Percentiles rank a stretch among this genome's conserved stretches.
Evolutionary conservation across 805 yeast species (phyloP).

Genomic region (Barnettozyma vustinii): DNA sequence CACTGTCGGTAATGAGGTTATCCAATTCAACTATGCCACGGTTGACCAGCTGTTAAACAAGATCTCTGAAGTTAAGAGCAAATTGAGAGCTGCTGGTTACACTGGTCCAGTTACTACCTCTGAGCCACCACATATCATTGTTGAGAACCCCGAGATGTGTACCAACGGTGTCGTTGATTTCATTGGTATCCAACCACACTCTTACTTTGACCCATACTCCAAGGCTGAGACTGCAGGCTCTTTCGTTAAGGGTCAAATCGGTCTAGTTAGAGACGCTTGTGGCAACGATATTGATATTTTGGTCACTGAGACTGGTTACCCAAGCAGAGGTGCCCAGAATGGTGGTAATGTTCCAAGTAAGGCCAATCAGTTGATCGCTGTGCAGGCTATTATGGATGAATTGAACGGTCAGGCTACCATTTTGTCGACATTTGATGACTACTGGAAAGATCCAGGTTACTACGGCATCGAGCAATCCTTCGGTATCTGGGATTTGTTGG

Average conservation of each 20-base stretch:
- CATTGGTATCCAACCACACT: slow-evolving; percentile 82
- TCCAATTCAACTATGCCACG: slow-evolving; percentile 55
- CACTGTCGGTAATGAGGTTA: slow-evolving; percentile 87
- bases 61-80: slow-evolving; percentile 56
- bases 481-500: slow-evolving; percentile 45
- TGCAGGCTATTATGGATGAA: slow-evolving; percentile 52
- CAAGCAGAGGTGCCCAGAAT: slow-evolving; percentile 63
- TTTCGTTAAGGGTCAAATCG: slow-evolving; percentile 61
- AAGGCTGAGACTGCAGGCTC: slow-evolving; percentile 65
- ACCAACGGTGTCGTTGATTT: slow-evolving; percentile 64
- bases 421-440: slow-evolving; percentile 76
- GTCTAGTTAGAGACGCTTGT: slow-evolving; percentile 51
- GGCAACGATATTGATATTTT: slow-evolving; percentile 42
- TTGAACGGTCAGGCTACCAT: slow-evolving; percentile 61
- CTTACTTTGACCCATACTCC: slow-evolving; percentile 67
- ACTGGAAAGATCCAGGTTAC: slow-evolving; percentile 82
- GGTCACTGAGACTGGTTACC: slow-evolving; percentile 89
- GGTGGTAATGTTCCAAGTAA: slow-evolving; percentile 69
- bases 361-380: slow-evolving; percentile 68
- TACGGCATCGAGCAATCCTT: slow-evolving; percentile 85
- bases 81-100: slow-evolving; percentile 65
- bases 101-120: slow-evolving; percentile 74
- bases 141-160: slow-evolving; percentile 63
- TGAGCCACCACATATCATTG: slow-evolving; percentile 81
- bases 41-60: slow-evolving; percentile 59